Evolutionary conservation across 2,329 filamentous ascomycete species (phyloP).

Genomic region (Calycina marina): DNA sequence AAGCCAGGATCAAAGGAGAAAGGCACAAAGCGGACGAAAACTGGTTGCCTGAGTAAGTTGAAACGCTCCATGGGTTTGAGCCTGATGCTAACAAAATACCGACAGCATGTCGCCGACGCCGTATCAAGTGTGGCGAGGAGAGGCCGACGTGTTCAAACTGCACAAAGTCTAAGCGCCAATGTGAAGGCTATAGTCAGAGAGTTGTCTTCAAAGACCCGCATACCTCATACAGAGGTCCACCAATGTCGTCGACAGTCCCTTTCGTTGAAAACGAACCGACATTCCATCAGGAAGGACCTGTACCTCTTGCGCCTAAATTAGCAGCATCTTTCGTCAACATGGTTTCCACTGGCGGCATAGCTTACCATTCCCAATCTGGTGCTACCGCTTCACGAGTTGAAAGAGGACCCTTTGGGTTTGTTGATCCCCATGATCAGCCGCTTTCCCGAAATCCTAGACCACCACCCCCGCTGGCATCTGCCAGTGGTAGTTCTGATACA

Average conservation of each 20-base stretch:
- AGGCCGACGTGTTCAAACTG: constrained; percentile 70
- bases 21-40: constrained; percentile 55
- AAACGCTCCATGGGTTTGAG: neutral
- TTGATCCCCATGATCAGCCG: too few species aligned
- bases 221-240: constrained; percentile 33
- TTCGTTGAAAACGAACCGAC: constrained; percentile 4
- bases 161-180: constrained; percentile 70
- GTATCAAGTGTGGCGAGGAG: constrained; percentile 95
- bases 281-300: neutral
- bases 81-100: neutral
- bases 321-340: too few species aligned
- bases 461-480: too few species aligned
- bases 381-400: too few species aligned
- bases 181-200: constrained; percentile 71
- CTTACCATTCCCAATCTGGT: too few species aligned
- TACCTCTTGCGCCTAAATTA: constrained; percentile 8
- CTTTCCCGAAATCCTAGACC: too few species aligned
- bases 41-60: constrained; percentile 70
- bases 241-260: constrained; percentile 24
- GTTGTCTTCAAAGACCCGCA: constrained; percentile 67
- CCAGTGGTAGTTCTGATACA: too few species aligned
- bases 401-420: too few species aligned
- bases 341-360: too few species aligned
- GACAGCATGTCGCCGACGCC: constrained; percentile 74
- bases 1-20: constrained; percentile 17